Percentiles rank a stretch among this genome's conserved stretches.
These are phyloP conservation scores for Scheffersomyces parashehatae DNA, from an alignment of 1,139 yeast species.

Conservation along the genomic window DNA sequence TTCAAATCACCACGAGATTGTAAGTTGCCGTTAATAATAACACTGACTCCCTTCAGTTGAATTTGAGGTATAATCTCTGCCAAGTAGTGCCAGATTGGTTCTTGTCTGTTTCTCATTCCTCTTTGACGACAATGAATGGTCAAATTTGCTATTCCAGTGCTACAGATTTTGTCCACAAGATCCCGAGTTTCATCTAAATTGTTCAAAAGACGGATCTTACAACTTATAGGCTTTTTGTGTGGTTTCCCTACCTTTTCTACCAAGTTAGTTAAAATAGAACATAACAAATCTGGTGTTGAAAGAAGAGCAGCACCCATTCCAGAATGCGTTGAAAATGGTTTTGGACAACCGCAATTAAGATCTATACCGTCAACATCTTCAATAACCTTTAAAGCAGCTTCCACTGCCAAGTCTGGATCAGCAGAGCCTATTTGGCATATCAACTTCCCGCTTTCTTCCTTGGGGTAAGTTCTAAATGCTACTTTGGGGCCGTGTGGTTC, in stretches of 20 bases:
- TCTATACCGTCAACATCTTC: slow-evolving; percentile 90
- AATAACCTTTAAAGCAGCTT: slow-evolving; percentile 80
- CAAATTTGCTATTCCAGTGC: slow-evolving; percentile 80
- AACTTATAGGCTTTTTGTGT: slow-evolving; percentile 76
- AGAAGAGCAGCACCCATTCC: slow-evolving; percentile 98
- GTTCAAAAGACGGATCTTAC: slow-evolving; percentile 79
- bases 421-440: slow-evolving; percentile 93
- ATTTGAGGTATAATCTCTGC: slow-evolving; percentile 64
- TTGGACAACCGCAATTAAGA: slow-evolving; percentile 95
- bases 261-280: slow-evolving; percentile 62
- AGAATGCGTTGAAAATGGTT: slow-evolving; percentile 80
- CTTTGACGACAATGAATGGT: slow-evolving; percentile 92
- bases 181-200: slow-evolving; percentile 55
- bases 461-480: slow-evolving; percentile 73
- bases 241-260: slow-evolving; percentile 83
- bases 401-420: slow-evolving; percentile 77
- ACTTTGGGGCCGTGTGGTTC: slow-evolving; percentile 31
- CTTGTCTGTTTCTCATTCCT: slow-evolving; percentile 85
- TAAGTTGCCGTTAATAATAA: slow-evolving; percentile 82
- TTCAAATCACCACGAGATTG: slow-evolving; percentile 54
- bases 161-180: slow-evolving; percentile 63
- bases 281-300: slow-evolving; percentile 75
- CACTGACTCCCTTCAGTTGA: slow-evolving; percentile 60
- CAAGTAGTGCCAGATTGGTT: slow-evolving; percentile 69
- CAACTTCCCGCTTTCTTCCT: slow-evolving; percentile 58